Evolutionary conservation across 768 basidiomycete species (phyloP).

Genomic region (Hericium alpestre): DNA sequence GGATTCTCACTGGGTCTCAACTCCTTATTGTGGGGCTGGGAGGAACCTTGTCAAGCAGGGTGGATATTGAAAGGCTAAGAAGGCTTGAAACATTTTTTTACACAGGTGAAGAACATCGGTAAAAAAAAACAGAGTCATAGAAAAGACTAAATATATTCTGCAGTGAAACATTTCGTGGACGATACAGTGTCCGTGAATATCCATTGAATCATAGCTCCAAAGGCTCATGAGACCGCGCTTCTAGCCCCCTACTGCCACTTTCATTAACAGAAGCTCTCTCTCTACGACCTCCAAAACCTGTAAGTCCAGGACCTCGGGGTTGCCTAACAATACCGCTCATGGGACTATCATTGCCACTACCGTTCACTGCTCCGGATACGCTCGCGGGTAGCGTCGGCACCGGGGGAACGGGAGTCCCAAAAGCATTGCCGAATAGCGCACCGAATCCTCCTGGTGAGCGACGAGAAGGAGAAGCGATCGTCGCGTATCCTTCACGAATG

Average conservation of each 20-base stretch:
- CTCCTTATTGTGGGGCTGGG: no score
- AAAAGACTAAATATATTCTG: no score
- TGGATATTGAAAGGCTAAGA: no score
- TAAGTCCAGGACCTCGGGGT: constrained; percentile 71
- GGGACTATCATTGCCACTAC: constrained; percentile 26
- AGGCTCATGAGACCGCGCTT: constrained; percentile 79
- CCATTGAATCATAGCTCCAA: constrained; percentile 35
- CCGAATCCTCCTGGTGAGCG: constrained; percentile 64
- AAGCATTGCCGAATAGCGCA: constrained; percentile 47
- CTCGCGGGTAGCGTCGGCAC: constrained; percentile 70
- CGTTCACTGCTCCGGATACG: constrained; percentile 33
- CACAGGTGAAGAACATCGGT: no score
- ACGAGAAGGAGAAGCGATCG: constrained; percentile 74
- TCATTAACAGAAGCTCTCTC: constrained; percentile 32
- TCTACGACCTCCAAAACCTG: constrained; percentile 60
- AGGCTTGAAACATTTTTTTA: no score
- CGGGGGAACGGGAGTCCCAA: constrained; percentile 50
- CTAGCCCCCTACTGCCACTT: constrained; percentile 43
- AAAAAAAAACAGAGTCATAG: no score
- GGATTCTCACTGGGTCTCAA: no score
- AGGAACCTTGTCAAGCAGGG: no score
- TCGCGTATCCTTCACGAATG: constrained; percentile 78
- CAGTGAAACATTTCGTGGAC: no score
- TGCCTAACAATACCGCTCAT: constrained; percentile 61
- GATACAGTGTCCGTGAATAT: no score